Evolutionary conservation across 169 alveolate species (phyloP).

Genomic region (Eimeria necatrix): DNA sequence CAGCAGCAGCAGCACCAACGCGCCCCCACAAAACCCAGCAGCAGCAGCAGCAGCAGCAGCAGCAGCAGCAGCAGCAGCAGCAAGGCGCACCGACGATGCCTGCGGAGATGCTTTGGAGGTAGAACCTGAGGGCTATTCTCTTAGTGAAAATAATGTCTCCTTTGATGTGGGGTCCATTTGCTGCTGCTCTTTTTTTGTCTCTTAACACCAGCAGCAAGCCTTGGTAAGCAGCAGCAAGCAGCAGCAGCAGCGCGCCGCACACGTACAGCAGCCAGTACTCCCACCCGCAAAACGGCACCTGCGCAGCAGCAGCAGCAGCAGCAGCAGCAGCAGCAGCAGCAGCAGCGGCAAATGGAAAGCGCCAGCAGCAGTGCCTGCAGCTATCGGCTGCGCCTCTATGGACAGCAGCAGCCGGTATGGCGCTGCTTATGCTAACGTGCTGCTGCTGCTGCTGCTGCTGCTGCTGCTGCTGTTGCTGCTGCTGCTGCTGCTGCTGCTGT

Average conservation of each 20-base stretch:
- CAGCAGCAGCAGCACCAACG: no score
- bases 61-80: no score
- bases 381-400: background rate
- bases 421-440: background rate
- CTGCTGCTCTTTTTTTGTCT: background rate
- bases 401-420: background rate
- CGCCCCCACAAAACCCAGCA: no score
- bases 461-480: no score
- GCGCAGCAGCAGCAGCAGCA: conserved; percentile 6
- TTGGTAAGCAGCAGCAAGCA: background rate
- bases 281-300: background rate
- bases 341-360: background rate
- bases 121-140: background rate
- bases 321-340: background rate
- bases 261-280: background rate
- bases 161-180: background rate
- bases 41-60: no score
- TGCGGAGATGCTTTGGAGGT: background rate
- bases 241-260: background rate
- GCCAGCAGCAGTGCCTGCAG: background rate
- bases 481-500: background rate
- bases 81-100: background rate
- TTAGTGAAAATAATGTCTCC: background rate
- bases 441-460: background rate
- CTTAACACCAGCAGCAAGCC: background rate